A percentile compares a stretch with the other conserved stretches of the same genome.
Evolutionary conservation across 495 filamentous ascomycete species (phyloP).

Genomic region (Talaromyces thailandensis): DNA sequence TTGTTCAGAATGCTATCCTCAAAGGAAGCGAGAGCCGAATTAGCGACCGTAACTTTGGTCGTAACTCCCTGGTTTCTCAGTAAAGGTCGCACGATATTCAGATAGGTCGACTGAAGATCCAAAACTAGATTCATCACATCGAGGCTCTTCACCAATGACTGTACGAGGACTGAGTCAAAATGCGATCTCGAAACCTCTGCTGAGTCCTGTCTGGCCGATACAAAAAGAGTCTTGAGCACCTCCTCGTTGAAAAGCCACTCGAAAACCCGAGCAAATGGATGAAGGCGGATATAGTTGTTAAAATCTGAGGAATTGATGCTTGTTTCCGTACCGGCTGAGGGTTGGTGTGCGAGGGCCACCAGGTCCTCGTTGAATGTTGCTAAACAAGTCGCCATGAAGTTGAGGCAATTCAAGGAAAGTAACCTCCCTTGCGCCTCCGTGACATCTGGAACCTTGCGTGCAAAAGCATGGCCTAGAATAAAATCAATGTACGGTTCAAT

Average conservation of each 20-base stretch:
- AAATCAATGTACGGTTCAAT: constrained; percentile 93
- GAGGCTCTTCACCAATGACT: constrained; percentile 63
- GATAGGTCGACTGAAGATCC: constrained; percentile 82
- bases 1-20: constrained; percentile 87
- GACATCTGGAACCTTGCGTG: constrained; percentile 48
- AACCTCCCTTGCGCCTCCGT: constrained; percentile 53
- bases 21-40: constrained; percentile 69
- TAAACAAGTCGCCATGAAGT: constrained; percentile 68
- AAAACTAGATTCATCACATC: constrained; percentile 73
- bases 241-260: constrained; percentile 97
- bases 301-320: constrained; percentile 63
- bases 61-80: constrained; percentile 48
- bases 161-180: constrained; percentile 64
- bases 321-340: constrained; percentile 61
- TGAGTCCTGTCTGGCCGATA: constrained; percentile 63
- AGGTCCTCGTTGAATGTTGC: constrained; percentile 86
- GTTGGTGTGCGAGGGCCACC: constrained; percentile 68
- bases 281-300: constrained; percentile 67
- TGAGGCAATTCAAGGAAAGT: constrained; percentile 66
- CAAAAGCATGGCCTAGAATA: constrained; percentile 64
- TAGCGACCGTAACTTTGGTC: constrained; percentile 46
- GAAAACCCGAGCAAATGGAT: constrained; percentile 88
- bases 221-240: constrained; percentile 69
- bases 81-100: constrained; percentile 72
- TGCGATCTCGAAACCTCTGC: constrained; percentile 54